Evolutionary conservation across 352 stramenopile species (phyloP).

Genomic region (Pythium myriotylum): DNA sequence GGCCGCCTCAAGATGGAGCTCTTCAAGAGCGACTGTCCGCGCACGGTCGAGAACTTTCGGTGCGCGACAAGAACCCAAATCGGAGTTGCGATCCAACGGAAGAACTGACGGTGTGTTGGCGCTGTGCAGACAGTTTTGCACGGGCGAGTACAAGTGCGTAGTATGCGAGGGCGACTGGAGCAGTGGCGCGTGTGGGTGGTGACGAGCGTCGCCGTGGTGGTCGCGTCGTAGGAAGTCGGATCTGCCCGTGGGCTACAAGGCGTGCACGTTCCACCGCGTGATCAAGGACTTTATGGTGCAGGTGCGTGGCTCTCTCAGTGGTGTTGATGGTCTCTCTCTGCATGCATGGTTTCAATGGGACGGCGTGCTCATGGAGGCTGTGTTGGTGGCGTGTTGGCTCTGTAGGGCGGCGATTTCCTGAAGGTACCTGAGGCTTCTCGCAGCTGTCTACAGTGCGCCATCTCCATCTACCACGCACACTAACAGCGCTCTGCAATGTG

Average conservation of each 20-base stretch:
- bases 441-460: too few relatives aligned
- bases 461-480: too few relatives aligned
- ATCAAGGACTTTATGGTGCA: conserved; percentile 94
- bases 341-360: too few relatives aligned
- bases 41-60: conserved; percentile 97
- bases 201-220: too few relatives aligned
- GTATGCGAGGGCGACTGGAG: conserved; percentile 2
- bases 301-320: conserved; percentile 19
- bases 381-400: neutral
- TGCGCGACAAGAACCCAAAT: conserved; percentile 17
- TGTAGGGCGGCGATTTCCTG: conserved; percentile 79
- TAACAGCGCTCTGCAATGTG: too few relatives aligned
- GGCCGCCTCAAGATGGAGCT: conserved; percentile 95
- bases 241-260: conserved; percentile 89
- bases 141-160: conserved; percentile 92
- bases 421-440: conserved; percentile 66
- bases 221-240: conserved; percentile 70
- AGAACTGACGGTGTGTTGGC: conserved; percentile 17
- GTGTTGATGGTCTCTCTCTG: neutral
- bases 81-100: conserved; percentile 2
- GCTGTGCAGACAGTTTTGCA: conserved; percentile 93
- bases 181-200: conserved; percentile 8
- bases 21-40: conserved; percentile 95
- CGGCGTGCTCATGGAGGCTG: neutral
- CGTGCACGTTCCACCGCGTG: conserved; percentile 84